phyloP scores from a whole-genome alignment of 768 basidiomycete species.

The Suillus cothurnatus region DNA sequence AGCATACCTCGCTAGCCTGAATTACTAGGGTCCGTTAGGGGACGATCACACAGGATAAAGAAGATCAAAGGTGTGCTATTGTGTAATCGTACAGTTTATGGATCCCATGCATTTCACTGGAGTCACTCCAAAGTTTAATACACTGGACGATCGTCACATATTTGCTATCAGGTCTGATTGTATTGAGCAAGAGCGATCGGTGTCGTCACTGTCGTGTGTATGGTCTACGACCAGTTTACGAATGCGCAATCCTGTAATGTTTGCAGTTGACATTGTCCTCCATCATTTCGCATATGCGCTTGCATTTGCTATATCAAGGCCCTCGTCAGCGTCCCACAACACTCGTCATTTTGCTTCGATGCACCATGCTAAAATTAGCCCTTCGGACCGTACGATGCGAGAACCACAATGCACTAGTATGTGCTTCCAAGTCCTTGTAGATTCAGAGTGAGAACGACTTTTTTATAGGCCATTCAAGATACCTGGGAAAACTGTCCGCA shows the following conservation, averaged over 20 bases:
- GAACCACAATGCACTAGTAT: neutral
- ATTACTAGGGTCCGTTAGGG: slow-evolving; percentile 44
- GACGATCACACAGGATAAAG: slow-evolving; percentile 7
- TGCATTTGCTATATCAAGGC: neutral
- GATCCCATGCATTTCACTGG: neutral
- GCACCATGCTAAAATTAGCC: neutral
- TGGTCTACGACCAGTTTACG: neutral
- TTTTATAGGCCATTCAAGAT: neutral
- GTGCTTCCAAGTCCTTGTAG: neutral
- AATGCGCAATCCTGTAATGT: neutral
- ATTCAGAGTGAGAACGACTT: neutral
- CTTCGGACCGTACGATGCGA: neutral
- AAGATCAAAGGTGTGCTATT: slow-evolving; percentile 9
- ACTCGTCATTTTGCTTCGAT: neutral
- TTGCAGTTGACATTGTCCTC: neutral
- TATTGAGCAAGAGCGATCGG: neutral
- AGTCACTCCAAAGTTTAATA: neutral
- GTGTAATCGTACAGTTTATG: slow-evolving; percentile 5
- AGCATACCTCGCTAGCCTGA: slow-evolving; percentile 69
- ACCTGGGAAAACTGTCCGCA: too few species aligned
- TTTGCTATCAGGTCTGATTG: neutral
- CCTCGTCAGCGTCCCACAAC: neutral
- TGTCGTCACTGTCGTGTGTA: neutral
- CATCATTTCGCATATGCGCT: neutral
- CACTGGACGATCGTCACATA: neutral